Base-by-base conservation (phyloP, 1,284 basidiomycete species). In the Apiotrichum siamense region DNA sequence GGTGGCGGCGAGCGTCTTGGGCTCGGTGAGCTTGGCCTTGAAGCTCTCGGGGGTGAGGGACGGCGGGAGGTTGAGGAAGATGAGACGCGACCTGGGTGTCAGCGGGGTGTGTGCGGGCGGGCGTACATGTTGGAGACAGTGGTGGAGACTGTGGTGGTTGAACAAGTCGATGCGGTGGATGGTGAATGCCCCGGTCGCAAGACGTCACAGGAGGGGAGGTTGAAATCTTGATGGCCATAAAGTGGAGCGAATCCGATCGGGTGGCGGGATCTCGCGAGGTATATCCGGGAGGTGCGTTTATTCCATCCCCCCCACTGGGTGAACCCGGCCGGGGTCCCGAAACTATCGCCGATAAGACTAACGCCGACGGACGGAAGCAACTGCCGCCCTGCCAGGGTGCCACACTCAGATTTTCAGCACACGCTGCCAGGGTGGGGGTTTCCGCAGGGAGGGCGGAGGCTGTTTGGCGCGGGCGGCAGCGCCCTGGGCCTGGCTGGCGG, bases 11-110 rank as follows among this genome's bases (percentile, higher is more conserved):
- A 69, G 57, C 24, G 57, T 37, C 42, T 58, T 36, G 44, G 63
- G 67, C 42, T 61, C 56, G 66, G 58, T 60, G 58, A 64, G 43
- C 78, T 83, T 21, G 80, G 83, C 1, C 75, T 75, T n/a, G 85
- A 88, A 45, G 78, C 80, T 33, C 76, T 79, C 49, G 75, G 78
- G 54, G 51, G 54, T 58, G 58, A 64, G 24, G 49, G 64, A 90
- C 84, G 82, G 67, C 0, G 93, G 92, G 2, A 98, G 76, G 64
- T 91, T 91, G 65, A 90, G 91, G 43, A 97, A 78, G 50, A 98
- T 87, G 40, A 98, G 81, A 42, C 94, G 87, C 15, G 93, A 94
- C 88, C 66, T 71, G 52, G 13, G 26, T 9, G 49, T 54, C 5
- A 54, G 51, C 21, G n/a, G 13, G 0, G 33, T 23, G 40, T 9